Evolutionary conservation across 352 stramenopile species (phyloP).

Genomic region (Thalassiosira mediterranea): DNA sequence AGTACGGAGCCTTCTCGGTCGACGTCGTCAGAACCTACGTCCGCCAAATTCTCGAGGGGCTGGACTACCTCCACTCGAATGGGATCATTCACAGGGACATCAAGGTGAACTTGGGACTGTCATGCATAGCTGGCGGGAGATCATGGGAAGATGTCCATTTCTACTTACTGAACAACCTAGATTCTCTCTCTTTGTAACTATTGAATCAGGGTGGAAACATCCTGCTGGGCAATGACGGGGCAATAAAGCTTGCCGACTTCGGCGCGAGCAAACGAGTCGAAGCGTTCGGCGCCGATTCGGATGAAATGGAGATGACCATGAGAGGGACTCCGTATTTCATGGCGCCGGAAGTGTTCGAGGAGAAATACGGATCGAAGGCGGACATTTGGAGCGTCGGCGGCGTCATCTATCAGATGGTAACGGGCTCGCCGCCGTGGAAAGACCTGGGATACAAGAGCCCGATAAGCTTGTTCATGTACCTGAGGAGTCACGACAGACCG

Average conservation of each 20-base stretch:
- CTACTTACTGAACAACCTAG: neutral
- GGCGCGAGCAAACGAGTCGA: slow-evolving; percentile 87
- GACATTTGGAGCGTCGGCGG: slow-evolving; percentile 88
- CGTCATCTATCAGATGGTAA: slow-evolving; percentile 87
- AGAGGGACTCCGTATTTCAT: slow-evolving; percentile 93
- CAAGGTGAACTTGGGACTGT: too few species aligned
- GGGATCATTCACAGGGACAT: slow-evolving; percentile 93
- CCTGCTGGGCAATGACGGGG: slow-evolving; percentile 91
- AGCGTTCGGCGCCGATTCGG: slow-evolving; percentile 54
- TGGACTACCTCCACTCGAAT: slow-evolving; percentile 91
- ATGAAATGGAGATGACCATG: slow-evolving; percentile 81
- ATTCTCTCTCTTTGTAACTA: neutral
- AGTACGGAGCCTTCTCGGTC: slow-evolving; percentile 92
- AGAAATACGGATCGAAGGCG: slow-evolving; percentile 83
- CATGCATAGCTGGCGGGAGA: neutral
- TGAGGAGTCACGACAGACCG: slow-evolving; percentile 61
- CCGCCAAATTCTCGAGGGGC: slow-evolving; percentile 89
- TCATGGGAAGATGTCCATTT: slow-evolving; percentile 6
- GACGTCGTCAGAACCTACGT: slow-evolving; percentile 90
- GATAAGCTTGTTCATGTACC: slow-evolving; percentile 82
- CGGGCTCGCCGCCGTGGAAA: slow-evolving; percentile 86
- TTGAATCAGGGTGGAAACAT: slow-evolving; percentile 87
- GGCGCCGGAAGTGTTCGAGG: slow-evolving; percentile 92
- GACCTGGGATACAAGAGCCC: slow-evolving; percentile 86
- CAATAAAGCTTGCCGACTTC: slow-evolving; percentile 94